Percentiles rank a stretch among this genome's conserved stretches.
Conservation (phyloP, 2,329 filamentous ascomycete species). For the Teratosphaeria viscida region DNA sequence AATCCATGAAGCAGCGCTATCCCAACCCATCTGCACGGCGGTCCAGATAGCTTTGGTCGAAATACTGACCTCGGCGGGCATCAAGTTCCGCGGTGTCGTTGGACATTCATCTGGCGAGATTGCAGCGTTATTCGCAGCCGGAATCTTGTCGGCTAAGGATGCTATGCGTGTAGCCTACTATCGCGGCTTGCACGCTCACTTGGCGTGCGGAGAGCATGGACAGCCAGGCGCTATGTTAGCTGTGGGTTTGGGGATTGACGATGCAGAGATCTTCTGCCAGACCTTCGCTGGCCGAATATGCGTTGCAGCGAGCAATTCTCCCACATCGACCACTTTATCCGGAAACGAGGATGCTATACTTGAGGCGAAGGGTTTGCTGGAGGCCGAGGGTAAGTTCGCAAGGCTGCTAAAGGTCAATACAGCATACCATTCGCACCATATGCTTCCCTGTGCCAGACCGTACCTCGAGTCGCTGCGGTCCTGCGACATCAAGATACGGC, state of each 20-base stretch:
- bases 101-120: conserved; percentile 27
- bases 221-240: not conserved
- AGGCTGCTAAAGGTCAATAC: not conserved
- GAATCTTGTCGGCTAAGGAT: conserved; percentile 8
- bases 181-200: conserved; percentile 7
- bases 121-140: conserved; percentile 22
- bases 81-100: conserved; percentile 15
- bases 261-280: not conserved
- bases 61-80: conserved; percentile 21
- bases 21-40: conserved; percentile 46
- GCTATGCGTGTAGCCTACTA: conserved; percentile 15
- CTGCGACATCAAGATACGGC: not conserved
- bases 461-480: not conserved
- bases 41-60: conserved; percentile 43
- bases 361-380: not conserved
- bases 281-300: not conserved
- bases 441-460: not conserved
- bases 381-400: not conserved
- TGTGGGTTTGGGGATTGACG: not conserved
- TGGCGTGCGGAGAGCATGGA: not conserved
- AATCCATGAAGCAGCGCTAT: conserved; percentile 23
- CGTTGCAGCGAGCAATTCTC: not conserved
- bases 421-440: not conserved
- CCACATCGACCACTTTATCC: not conserved
- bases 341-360: not conserved